Evolutionary conservation across 139 green algal species (phyloP).

Genomic region (Volvox africanus): DNA sequence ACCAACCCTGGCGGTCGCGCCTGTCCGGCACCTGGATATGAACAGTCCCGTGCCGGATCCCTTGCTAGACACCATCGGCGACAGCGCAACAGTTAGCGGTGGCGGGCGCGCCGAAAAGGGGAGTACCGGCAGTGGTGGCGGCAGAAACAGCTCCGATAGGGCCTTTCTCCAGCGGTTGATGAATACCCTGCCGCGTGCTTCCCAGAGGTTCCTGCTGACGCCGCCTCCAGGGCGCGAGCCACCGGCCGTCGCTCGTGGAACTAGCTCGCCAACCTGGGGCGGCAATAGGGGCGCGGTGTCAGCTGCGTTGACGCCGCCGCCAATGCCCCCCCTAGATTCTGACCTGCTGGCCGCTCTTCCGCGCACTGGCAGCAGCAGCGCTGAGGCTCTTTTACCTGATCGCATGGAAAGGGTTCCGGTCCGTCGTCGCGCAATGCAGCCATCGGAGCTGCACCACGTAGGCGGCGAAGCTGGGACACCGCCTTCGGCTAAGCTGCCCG

Average conservation of each 20-base stretch:
- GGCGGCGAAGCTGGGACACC: background rate
- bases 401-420: background rate
- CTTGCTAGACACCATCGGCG: background rate
- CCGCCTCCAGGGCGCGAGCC: background rate
- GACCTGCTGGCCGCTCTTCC: background rate
- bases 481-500: background rate
- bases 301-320: too few relatives aligned
- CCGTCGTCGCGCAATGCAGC: background rate
- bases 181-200: background rate
- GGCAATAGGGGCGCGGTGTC: too few relatives aligned
- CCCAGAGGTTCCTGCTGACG: background rate
- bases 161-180: background rate
- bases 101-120: background rate
- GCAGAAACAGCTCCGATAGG: background rate
- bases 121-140: background rate
- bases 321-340: background rate
- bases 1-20: background rate
- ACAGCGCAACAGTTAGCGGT: background rate
- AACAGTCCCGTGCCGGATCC: background rate
- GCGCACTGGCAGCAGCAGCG: background rate
- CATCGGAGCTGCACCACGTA: background rate
- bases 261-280: background rate
- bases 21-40: background rate
- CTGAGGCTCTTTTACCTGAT: too few relatives aligned
- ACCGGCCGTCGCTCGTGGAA: background rate